phyloP scores from a whole-genome alignment of 768 basidiomycete genomes.

The Amanita thiersii region DNA sequence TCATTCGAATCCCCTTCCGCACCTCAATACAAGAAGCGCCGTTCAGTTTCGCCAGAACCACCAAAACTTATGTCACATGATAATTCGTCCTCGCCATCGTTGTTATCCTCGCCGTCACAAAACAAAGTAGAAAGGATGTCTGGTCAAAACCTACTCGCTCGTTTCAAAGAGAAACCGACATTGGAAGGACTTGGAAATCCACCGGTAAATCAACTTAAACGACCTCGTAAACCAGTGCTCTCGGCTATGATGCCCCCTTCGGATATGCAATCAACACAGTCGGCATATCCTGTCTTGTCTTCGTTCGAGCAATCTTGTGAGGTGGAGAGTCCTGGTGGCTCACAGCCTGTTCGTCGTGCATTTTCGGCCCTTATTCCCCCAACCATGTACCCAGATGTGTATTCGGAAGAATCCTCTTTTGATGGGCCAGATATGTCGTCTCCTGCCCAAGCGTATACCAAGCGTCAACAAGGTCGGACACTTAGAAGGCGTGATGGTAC shows the following conservation, averaged over 20 bases:
- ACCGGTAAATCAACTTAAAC: slow-evolving; percentile 43
- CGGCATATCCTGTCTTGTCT: slow-evolving; percentile 33
- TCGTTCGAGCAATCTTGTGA: slow-evolving; percentile 13
- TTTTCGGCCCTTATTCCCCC: slow-evolving; percentile 70
- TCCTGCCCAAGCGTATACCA: slow-evolving; percentile 74
- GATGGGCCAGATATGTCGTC: slow-evolving; percentile 68
- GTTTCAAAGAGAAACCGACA: slow-evolving; percentile 32
- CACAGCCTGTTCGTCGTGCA: slow-evolving; percentile 54
- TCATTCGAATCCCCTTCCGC: slow-evolving; percentile 37
- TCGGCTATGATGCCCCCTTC: slow-evolving; percentile 53
- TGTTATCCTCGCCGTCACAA: slow-evolving; percentile 43
- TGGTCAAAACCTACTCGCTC: slow-evolving; percentile 22
- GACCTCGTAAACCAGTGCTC: slow-evolving; percentile 56
- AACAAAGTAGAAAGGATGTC: slow-evolving; percentile 39
- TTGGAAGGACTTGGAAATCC: slow-evolving; percentile 48
- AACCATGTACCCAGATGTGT: slow-evolving; percentile 40
- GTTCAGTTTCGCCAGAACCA: slow-evolving; percentile 50
- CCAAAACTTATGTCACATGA: slow-evolving; percentile 28
- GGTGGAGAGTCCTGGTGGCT: not conserved
- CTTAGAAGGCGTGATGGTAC: slow-evolving; percentile 76
- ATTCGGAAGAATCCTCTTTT: slow-evolving; percentile 51
- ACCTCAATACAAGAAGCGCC: slow-evolving; percentile 42
- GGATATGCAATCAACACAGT: slow-evolving; percentile 26
- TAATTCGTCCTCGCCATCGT: slow-evolving; percentile 38
- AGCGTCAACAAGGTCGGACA: slow-evolving; percentile 69